Percentiles rank a stretch among this genome's conserved stretches.
Evolutionary conservation across 1,284 basidiomycete genomes (phyloP).

Genomic region (Grifola frondosa): DNA sequence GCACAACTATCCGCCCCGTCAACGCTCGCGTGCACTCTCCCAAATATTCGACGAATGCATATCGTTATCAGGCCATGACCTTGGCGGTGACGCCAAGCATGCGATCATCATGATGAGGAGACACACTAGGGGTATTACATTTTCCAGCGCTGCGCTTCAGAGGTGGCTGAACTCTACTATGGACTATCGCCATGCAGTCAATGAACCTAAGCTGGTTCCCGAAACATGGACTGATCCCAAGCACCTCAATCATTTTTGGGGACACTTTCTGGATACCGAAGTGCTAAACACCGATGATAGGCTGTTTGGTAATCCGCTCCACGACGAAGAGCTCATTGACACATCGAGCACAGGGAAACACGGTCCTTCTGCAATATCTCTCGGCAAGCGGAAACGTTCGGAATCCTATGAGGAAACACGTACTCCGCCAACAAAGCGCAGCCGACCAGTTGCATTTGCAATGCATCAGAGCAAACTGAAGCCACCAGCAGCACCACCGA

Average conservation of each 20-base stretch:
- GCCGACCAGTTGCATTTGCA: too few relatives aligned
- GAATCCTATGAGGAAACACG: too few relatives aligned
- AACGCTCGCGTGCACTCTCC: not conserved
- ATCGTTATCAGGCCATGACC: not conserved
- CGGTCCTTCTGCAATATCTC: too few relatives aligned
- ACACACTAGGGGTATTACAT: not conserved
- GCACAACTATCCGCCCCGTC: not conserved
- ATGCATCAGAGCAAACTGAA: too few relatives aligned
- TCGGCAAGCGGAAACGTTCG: too few relatives aligned
- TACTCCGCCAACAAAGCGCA: too few relatives aligned
- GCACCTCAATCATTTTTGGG: conserved; percentile 3
- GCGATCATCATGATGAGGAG: not conserved
- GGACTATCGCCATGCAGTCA: not conserved
- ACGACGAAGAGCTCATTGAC: too few relatives aligned
- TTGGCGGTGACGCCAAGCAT: not conserved
- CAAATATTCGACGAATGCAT: not conserved
- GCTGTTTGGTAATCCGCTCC: too few relatives aligned
- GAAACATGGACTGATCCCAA: not conserved
- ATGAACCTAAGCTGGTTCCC: not conserved
- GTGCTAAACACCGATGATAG: not conserved
- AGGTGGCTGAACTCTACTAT: conserved; percentile 1
- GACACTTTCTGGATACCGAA: not conserved
- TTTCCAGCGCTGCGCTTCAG: not conserved
- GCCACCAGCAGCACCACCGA: too few relatives aligned
- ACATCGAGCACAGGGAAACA: too few relatives aligned